Conservation (phyloP, 345 rosid species). For the Sisymbrium altissimum region DNA sequence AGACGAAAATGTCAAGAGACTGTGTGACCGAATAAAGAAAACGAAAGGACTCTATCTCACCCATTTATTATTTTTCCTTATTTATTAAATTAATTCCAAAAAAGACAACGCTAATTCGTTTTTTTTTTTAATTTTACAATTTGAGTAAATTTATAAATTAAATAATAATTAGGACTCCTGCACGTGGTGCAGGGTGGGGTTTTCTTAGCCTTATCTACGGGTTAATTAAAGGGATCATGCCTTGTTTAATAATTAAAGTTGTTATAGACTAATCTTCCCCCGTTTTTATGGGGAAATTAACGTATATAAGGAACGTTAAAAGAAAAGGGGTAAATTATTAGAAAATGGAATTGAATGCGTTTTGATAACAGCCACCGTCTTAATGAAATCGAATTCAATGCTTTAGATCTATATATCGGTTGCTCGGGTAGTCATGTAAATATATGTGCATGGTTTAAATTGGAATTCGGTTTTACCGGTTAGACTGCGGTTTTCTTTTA, state of each 20-base stretch:
- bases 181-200: constrained; percentile 16
- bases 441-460: background rate
- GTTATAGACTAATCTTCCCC: background rate
- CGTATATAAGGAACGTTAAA: constrained; percentile 4
- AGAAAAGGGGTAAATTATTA: background rate
- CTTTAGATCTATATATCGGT: background rate
- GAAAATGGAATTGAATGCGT: background rate
- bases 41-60: background rate
- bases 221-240: constrained; percentile 28
- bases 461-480: constrained; percentile 8
- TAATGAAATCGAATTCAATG: constrained; percentile 21
- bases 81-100: background rate
- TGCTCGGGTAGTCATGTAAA: background rate
- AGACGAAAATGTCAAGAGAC: constrained; percentile 22
- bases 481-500: background rate
- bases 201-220: constrained; percentile 18
- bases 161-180: background rate
- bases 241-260: constrained; percentile 20
- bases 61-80: background rate
- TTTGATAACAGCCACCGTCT: constrained; percentile 2
- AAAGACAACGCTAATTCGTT: too few species aligned
- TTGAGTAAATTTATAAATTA: background rate
- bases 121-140: background rate
- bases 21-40: constrained; percentile 21
- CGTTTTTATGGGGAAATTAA: background rate